Conservation (phyloP, 495 filamentous ascomycete species). For the Xylaria venustula region DNA sequence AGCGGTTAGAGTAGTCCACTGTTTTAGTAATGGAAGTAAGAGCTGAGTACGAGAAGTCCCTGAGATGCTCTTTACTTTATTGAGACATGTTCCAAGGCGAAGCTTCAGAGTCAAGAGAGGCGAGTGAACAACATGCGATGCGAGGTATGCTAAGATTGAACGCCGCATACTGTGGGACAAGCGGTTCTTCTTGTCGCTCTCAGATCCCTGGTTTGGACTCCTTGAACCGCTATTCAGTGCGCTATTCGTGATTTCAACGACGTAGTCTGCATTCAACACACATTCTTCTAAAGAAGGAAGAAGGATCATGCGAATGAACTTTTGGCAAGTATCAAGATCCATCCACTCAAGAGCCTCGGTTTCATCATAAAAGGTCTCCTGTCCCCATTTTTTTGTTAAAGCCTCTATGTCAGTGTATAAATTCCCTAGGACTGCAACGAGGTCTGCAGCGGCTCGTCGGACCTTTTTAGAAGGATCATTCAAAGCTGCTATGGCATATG, state of each 20-base stretch:
- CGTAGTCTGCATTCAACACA: conserved; percentile 66
- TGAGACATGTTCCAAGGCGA: conserved; percentile 67
- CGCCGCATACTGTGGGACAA: conserved; percentile 65
- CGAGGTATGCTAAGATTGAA: conserved; percentile 70
- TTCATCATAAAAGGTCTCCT: conserved; percentile 47
- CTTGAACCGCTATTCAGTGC: conserved; percentile 49
- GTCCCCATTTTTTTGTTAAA: conserved; percentile 30
- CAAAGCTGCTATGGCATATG: conserved; percentile 72
- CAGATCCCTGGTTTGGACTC: conserved; percentile 26
- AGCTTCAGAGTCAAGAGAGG: conserved; percentile 67
- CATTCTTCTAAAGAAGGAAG: conserved; percentile 78
- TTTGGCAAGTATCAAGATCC: conserved; percentile 51
- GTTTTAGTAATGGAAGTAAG: conserved; percentile 65
- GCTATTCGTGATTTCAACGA: conserved; percentile 58
- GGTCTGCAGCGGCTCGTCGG: conserved; percentile 68
- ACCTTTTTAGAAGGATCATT: conserved; percentile 71
- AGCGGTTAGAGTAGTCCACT: conserved; percentile 56
- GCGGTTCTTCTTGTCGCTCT: conserved; percentile 45
- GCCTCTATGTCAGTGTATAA: conserved; percentile 26
- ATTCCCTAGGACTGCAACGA: conserved; percentile 49
- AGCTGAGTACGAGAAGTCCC: conserved; percentile 64
- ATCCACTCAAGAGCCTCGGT: conserved; percentile 58
- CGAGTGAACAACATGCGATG: conserved; percentile 65
- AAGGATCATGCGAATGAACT: conserved; percentile 62
- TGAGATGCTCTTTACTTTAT: conserved; percentile 65